Evolutionary conservation across 2,329 filamentous ascomycete genomes (phyloP).

Genomic region (Phialophora chinensis): DNA sequence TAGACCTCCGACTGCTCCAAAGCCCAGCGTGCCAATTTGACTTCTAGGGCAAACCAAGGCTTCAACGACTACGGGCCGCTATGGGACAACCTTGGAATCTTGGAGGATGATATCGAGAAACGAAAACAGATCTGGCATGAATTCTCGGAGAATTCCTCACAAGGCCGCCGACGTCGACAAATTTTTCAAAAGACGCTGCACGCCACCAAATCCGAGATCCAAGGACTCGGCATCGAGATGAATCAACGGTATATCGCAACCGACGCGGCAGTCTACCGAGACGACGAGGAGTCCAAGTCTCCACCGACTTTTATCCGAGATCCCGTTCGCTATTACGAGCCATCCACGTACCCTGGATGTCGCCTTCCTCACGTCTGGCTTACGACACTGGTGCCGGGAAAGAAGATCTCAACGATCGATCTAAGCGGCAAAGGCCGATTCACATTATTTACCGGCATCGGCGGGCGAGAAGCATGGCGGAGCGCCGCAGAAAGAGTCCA

Average conservation of each 20-base stretch:
- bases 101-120: neutral
- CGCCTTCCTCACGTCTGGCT: constrained; percentile 69
- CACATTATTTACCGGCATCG: constrained; percentile 60
- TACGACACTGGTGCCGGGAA: constrained; percentile 42
- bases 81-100: neutral
- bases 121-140: neutral
- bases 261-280: neutral
- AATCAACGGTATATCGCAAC: neutral
- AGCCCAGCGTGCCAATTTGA: neutral
- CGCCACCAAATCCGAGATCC: neutral
- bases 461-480: constrained; percentile 58
- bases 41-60: neutral
- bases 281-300: neutral
- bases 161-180: neutral
- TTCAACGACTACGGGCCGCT: neutral
- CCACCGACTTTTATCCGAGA: constrained; percentile 44
- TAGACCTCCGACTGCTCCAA: neutral
- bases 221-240: neutral
- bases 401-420: constrained; percentile 63
- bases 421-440: constrained; percentile 63
- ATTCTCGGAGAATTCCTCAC: neutral
- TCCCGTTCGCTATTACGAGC: constrained; percentile 50
- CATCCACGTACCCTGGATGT: constrained; percentile 63
- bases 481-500: constrained; percentile 52
- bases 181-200: neutral